These are phyloP conservation scores for Floccularia luteovirens DNA, from an alignment of 768 basidiomycete species.

Conservation along the genomic window DNA sequence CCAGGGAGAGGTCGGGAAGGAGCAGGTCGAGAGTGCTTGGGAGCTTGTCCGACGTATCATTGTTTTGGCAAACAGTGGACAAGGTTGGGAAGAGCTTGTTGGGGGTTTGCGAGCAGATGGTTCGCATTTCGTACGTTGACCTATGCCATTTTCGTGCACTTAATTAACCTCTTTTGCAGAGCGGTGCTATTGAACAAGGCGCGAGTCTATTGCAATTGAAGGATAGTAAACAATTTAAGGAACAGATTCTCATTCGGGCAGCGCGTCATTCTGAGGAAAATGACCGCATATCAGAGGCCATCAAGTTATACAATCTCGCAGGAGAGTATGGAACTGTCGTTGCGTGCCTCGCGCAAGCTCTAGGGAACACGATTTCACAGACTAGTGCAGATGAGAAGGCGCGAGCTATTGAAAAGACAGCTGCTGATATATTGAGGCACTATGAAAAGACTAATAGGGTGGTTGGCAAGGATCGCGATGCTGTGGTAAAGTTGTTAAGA, in stretches of 20 bases:
- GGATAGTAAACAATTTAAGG: slow-evolving; percentile 63
- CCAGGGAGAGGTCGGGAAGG: slow-evolving; percentile 66
- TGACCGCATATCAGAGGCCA: slow-evolving; percentile 81
- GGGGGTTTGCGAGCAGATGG: slow-evolving; percentile 91
- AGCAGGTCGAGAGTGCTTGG: slow-evolving; percentile 79
- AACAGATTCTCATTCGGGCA: slow-evolving; percentile 75
- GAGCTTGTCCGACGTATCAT: slow-evolving; percentile 74
- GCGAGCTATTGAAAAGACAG: slow-evolving; percentile 62
- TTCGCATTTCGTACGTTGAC: slow-evolving; percentile 67
- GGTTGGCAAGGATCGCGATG: slow-evolving; percentile 66
- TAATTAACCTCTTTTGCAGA: slow-evolving; percentile 30
- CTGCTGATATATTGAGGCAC: slow-evolving; percentile 70
- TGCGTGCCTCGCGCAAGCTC: slow-evolving; percentile 75
- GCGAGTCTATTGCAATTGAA: slow-evolving; percentile 68
- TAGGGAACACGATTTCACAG: slow-evolving; percentile 76
- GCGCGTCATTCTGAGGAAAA: slow-evolving; percentile 80
- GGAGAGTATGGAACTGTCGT: slow-evolving; percentile 87
- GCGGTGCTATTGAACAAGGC: slow-evolving; percentile 82
- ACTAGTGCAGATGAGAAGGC: slow-evolving; percentile 58
- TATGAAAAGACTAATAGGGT: slow-evolving; percentile 72
- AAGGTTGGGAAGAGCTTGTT: slow-evolving; percentile 88
- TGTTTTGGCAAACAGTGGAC: slow-evolving; percentile 68
- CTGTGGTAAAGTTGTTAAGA: slow-evolving; percentile 65
- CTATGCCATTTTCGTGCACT: not conserved
- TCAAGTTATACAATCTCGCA: slow-evolving; percentile 93